Base-by-base conservation (phyloP, 2,329 filamentous ascomycete genomes). In the Arthrobotrys sphaeroides region DNA sequence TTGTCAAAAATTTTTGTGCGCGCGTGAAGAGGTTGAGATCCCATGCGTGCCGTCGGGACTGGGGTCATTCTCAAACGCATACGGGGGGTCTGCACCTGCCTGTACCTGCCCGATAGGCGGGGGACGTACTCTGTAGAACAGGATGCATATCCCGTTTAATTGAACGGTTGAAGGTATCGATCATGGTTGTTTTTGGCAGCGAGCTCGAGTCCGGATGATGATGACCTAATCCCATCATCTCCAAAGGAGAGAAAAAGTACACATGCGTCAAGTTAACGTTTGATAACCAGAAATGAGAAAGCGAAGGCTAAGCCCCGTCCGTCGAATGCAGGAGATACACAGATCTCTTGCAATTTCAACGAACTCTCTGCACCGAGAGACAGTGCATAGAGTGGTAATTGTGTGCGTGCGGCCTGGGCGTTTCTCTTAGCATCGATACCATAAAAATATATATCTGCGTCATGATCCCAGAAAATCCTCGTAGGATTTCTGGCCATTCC, bases 21-120 rank as follows among this genome's bases (percentile, higher is more conserved):
- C 40, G 64, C 53, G 40, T 22, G 62, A n/a, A 45, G 31, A 59
- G 18, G 24, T 43, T 24, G 18, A 49, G 51, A 40, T 67, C 53
- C 65, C 55, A 66, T 73, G 53, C 69, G 61, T 57, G 61, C 61
- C 42, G 68, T 67, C 53, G 43, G 55, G 61, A 51, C 33, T 57
- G 62, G 70, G 61, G 33, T 42, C 26, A 74, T 66, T 61, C 55
- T 74, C 61, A 74, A 74, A 74, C 70, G 20, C 53, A 40, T 53
- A 74, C 61, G 62, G 68, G 62, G n/a, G 69, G 67, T 59, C 49
- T 59, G 68, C 55, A 51, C 70, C 62, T 74, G 61, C 70, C 55
- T 74, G 64, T 61, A 68, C 62, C 45, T 74, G 70, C 70, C 62
- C 33, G 70, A 74, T 67, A 62, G 62, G 64, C 69, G 62, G 70